Evolutionary conservation across 75 land plant genomes (phyloP), one percentile per base, ranked within the genome.

Genomic region (Adiantum capillusveneris): DNA sequence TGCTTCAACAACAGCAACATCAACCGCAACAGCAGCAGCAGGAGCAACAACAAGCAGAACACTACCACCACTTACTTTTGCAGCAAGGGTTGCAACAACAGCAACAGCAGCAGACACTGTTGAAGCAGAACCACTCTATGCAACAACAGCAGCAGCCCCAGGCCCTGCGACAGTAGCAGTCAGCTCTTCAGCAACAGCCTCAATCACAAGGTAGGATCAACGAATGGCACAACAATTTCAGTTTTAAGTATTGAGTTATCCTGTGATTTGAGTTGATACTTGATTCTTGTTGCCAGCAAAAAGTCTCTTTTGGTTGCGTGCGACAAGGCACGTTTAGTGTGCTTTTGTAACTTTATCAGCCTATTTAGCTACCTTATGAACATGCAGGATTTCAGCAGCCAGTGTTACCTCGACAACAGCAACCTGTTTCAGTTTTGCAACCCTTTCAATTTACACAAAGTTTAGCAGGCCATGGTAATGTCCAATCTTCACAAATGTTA

Each of bases 21-120:
- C 65, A 63, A 34, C 37, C 3, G 65, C 65, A 49, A 31, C 65
- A 26, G 2, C 65, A 36, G 24, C 56, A 27, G 39, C 67, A 65
- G 45, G 60, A 56, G 59, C 67, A 53, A 18, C 67, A 55, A 20
- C 29, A 31, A 42, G 45, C 34, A 26, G 58, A 65, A 58, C 67
- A 36, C 25, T n/a, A 24, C 42, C 66, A 64, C 18, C 66, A 53
- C 19, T 63, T 39, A 46, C 68, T 37, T 13, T 48, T 39, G 61
- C 60, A 57, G 13, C 60, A 65, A 17, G 7, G 29, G 20, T 11
- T 30, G 19, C 30, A 16, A 29, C 16, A 20, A 58, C 65, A 42
- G 13, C 20, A 24, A 3, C 65, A 28, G 20, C 28, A n/a, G 3
- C 49, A 17, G 2, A 6, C 49, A 46, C 6, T 46, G 6, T 2